Evolutionary conservation across 225 moss, liverwort and hornwort species (phyloP).

Genomic region (Takakia lepidozioides): DNA sequence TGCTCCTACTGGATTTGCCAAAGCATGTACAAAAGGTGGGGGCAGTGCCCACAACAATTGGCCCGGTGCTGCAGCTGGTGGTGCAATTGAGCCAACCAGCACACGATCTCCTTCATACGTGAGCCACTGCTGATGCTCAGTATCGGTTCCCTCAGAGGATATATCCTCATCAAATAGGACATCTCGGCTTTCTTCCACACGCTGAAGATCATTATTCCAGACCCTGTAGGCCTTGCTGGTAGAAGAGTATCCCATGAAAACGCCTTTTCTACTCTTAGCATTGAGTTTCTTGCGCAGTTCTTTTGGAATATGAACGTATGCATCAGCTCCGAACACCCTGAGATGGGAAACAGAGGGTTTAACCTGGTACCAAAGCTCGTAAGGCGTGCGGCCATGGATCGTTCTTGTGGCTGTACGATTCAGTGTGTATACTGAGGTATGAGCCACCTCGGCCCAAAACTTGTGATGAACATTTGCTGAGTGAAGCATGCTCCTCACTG

Average conservation of each 20-base stretch:
- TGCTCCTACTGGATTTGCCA: no score
- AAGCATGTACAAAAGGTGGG: not conserved
- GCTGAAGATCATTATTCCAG: no score
- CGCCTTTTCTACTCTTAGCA: not conserved
- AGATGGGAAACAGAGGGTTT: not conserved
- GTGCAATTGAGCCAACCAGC: no score
- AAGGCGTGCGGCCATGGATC: not conserved
- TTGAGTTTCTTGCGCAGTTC: not conserved
- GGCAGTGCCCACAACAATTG: no score
- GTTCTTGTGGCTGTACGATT: not conserved
- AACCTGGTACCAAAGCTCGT: not conserved
- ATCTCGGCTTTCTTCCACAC: not conserved
- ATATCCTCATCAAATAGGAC: not conserved
- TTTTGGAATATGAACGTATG: not conserved
- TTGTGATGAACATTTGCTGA: no score
- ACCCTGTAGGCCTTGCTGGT: no score
- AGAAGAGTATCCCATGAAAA: not conserved
- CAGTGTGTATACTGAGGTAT: not conserved
- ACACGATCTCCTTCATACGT: no score
- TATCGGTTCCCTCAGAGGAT: no score
- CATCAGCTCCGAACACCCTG: not conserved
- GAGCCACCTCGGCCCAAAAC: no score
- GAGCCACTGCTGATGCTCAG: no score
- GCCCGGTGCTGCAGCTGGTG: not conserved
- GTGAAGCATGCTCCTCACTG: not conserved